Evolutionary conservation across 169 alveolate species (phyloP).

Genomic region (Cryptosporidium sp.): DNA sequence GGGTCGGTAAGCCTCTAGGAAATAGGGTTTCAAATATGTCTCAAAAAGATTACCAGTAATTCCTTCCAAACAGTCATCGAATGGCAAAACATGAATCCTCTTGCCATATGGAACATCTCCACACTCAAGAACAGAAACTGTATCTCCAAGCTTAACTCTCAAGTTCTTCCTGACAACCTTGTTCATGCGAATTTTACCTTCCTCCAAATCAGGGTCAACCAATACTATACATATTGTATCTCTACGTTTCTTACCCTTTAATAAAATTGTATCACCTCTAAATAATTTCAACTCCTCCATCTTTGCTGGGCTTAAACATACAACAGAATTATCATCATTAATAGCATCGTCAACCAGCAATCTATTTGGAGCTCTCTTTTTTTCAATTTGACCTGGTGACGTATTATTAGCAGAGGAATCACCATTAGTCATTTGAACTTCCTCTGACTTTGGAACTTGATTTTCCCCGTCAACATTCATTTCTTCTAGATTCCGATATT

Average conservation of each 20-base stretch:
- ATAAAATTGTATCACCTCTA: conserved; percentile 98
- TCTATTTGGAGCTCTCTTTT: conserved; percentile 91
- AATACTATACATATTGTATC: conserved; percentile 98
- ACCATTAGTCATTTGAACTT: conserved; percentile 43
- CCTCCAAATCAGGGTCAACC: conserved; percentile 96
- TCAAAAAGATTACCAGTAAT: conserved; percentile 98
- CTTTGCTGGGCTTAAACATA: conserved; percentile 93
- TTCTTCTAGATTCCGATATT: conserved; percentile 13
- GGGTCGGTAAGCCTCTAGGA: conserved; percentile 99
- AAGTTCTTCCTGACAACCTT: conserved; percentile 96
- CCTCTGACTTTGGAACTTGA: conserved; percentile 46
- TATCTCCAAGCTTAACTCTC: conserved; percentile 97
- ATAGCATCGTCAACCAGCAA: conserved; percentile 98
- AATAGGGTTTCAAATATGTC: conserved; percentile 98
- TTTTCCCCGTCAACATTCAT: conserved; percentile 73
- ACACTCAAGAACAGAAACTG: conserved; percentile 94
- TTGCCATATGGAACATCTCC: conserved; percentile 98
- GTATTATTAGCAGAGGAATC: conserved; percentile 8
- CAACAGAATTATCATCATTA: conserved; percentile 99
- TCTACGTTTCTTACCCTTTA: conserved; percentile 98
- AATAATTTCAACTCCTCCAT: conserved; percentile 96
- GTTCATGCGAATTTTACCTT: conserved; percentile 96
- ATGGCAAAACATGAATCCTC: conserved; percentile 97
- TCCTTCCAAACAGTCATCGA: conserved; percentile 99
- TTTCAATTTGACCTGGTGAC: conserved; percentile 76